Percentiles rank a stretch among this genome's conserved stretches.
phyloP scores from a whole-genome alignment of 2,329 filamentous ascomycete genomes.

The Hypoxylon sp. region DNA sequence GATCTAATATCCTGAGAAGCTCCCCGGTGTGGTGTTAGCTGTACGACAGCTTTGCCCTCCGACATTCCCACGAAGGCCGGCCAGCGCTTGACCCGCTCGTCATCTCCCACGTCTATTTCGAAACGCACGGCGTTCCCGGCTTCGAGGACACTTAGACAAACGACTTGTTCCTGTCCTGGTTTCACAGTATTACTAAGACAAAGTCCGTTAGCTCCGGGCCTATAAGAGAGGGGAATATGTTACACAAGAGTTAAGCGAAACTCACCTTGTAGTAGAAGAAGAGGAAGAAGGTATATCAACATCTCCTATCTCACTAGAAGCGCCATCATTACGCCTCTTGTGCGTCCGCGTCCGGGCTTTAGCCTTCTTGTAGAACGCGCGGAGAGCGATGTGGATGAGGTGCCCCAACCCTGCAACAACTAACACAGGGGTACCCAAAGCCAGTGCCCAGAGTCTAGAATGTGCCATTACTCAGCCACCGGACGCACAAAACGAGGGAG shows the following conservation, averaged over 20 bases:
- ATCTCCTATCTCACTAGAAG: slow-evolving; percentile 19
- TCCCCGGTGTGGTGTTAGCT: slow-evolving; percentile 34
- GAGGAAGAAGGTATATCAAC: slow-evolving; percentile 7
- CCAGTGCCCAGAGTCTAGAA: slow-evolving; percentile 66
- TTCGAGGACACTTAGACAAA: slow-evolving; percentile 21
- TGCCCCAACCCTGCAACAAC: slow-evolving; percentile 70
- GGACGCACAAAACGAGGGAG: neutral
- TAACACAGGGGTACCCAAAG: slow-evolving; percentile 71
- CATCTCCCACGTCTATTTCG: slow-evolving; percentile 46
- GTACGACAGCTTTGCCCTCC: slow-evolving; percentile 45
- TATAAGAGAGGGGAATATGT: neutral
- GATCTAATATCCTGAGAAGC: neutral
- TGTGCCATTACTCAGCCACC: slow-evolving; percentile 2
- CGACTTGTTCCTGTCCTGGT: slow-evolving; percentile 22
- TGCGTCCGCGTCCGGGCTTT: slow-evolving; percentile 32
- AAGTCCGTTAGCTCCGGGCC: neutral
- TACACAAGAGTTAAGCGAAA: neutral
- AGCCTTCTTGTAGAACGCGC: slow-evolving; percentile 46
- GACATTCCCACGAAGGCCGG: slow-evolving; percentile 44
- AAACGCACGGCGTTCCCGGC: slow-evolving; percentile 39
- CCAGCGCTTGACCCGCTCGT: slow-evolving; percentile 47
- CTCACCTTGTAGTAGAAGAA: slow-evolving; percentile 19
- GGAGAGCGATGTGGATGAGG: slow-evolving; percentile 54
- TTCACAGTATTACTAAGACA: slow-evolving; percentile 35
- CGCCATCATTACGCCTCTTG: neutral